phyloP scores from a whole-genome alignment of 371 early-diverging fungal species.

The Circinella umbellata region DNA sequence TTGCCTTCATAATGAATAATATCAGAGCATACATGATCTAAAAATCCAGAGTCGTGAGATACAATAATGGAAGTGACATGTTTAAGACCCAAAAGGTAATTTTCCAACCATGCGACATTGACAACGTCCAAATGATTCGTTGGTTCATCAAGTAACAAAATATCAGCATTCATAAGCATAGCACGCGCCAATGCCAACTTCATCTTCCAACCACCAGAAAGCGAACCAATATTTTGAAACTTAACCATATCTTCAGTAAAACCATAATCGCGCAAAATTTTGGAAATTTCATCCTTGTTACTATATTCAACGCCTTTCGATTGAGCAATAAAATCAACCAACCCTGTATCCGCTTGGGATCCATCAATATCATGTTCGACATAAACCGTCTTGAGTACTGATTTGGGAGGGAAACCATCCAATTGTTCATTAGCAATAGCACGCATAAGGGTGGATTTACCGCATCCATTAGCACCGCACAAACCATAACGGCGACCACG shows the following conservation, averaged over 20 bases:
- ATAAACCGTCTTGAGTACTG: constrained; percentile 71
- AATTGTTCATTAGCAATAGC: constrained; percentile 78
- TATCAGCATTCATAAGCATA: constrained; percentile 84
- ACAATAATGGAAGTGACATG: constrained; percentile 85
- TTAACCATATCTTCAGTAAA: constrained; percentile 71
- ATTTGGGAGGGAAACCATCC: constrained; percentile 79
- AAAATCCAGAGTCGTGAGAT: constrained; percentile 91
- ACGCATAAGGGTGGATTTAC: constrained; percentile 89
- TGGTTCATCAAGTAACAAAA: constrained; percentile 90
- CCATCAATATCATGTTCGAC: constrained; percentile 84
- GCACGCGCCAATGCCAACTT: constrained; percentile 86
- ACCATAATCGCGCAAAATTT: constrained; percentile 68
- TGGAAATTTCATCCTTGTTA: constrained; percentile 55
- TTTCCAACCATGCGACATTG: constrained; percentile 86
- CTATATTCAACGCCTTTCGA: constrained; percentile 58
- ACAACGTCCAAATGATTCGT: constrained; percentile 90
- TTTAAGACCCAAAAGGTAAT: constrained; percentile 72
- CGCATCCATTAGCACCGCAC: constrained; percentile 87
- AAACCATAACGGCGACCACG: constrained; percentile 85
- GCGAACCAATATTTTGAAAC: constrained; percentile 68
- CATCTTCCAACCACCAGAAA: constrained; percentile 95
- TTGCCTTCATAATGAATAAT: constrained; percentile 81
- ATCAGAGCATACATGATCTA: constrained; percentile 85
- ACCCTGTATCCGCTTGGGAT: constrained; percentile 66
- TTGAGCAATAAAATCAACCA: constrained; percentile 71